These are phyloP conservation scores for Suillus subaureus DNA, from an alignment of 768 basidiomycete genomes.

Conservation along the genomic window DNA sequence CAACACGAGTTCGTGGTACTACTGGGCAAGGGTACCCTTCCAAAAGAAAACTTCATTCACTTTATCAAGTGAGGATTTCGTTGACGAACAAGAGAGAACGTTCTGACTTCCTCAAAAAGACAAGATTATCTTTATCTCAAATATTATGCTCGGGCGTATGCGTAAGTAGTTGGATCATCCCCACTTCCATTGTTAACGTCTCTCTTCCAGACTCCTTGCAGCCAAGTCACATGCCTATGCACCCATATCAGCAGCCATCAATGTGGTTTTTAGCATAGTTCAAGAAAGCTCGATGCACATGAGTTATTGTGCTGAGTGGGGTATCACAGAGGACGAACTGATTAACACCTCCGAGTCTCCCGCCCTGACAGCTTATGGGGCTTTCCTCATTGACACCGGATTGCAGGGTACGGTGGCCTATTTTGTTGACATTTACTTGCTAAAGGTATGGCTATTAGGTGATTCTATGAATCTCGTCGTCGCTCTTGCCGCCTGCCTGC, in stretches of 20 bases:
- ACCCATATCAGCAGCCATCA: constrained; percentile 62
- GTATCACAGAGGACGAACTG: constrained; percentile 62
- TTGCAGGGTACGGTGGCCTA: constrained; percentile 51
- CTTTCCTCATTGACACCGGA: constrained; percentile 81
- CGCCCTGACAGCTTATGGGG: constrained; percentile 83
- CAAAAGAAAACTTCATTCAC: constrained; percentile 68
- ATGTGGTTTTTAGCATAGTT: constrained; percentile 64
- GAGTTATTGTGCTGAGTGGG: constrained; percentile 70
- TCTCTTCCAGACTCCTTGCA: constrained; percentile 59
- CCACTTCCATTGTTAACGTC: background rate
- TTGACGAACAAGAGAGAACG: background rate
- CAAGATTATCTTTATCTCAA: constrained; percentile 83
- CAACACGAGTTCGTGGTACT: constrained; percentile 83
- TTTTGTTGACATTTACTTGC: background rate
- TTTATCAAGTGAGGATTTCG: constrained; percentile 70
- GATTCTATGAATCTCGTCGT: constrained; percentile 75
- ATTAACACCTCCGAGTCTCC: constrained; percentile 63
- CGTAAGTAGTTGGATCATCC: constrained; percentile 40
- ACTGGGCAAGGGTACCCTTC: constrained; percentile 73
- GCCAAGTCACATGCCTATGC: constrained; percentile 72
- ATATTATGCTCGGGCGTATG: constrained; percentile 85
- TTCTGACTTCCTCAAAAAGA: constrained; percentile 35
- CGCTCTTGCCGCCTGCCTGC: constrained; percentile 80
- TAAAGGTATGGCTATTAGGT: constrained; percentile 39
- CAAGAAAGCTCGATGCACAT: constrained; percentile 75